Conservation (phyloP, 192 early-diverging fungal genomes). For the Coemansia sp. region DNA sequence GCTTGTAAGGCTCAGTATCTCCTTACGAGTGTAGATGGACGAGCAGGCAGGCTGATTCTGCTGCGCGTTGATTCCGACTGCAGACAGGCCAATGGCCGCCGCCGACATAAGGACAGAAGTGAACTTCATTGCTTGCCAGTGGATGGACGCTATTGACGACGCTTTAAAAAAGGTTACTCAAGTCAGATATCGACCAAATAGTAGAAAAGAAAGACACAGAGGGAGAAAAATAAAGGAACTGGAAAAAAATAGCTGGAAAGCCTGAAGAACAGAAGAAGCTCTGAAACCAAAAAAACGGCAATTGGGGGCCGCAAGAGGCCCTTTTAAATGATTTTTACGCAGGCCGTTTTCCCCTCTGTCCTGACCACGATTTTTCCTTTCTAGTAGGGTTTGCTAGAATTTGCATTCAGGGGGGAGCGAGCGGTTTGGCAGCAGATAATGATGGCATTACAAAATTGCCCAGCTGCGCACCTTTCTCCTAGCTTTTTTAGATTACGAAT, state of each 20-base stretch:
- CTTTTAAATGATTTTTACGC: constrained; percentile 5
- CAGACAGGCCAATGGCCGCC: constrained; percentile 31
- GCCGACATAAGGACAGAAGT: constrained; percentile 18
- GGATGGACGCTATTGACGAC: not conserved
- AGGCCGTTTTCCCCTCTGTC: not conserved
- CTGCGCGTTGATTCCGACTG: constrained; percentile 31
- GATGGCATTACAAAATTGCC: too few species aligned
- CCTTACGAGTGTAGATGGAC: constrained; percentile 45
- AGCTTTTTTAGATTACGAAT: not conserved
- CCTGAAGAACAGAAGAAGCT: not conserved
- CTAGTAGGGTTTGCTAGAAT: not conserved
- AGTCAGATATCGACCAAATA: constrained; percentile 4
- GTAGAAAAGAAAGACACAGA: too few species aligned
- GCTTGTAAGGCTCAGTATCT: constrained; percentile 41
- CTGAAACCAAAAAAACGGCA: not conserved
- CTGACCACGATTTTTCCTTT: too few species aligned
- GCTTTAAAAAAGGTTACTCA: not conserved
- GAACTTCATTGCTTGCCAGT: constrained; percentile 34
- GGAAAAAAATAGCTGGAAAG: not conserved
- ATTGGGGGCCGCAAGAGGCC: not conserved
- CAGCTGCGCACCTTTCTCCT: not conserved
- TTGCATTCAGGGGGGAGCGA: too few species aligned
- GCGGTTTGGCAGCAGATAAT: too few species aligned
- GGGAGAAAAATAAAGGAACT: not conserved
- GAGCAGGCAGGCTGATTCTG: constrained; percentile 45